Conservation (phyloP, 768 basidiomycete genomes). For the Lepiota venenata region DNA sequence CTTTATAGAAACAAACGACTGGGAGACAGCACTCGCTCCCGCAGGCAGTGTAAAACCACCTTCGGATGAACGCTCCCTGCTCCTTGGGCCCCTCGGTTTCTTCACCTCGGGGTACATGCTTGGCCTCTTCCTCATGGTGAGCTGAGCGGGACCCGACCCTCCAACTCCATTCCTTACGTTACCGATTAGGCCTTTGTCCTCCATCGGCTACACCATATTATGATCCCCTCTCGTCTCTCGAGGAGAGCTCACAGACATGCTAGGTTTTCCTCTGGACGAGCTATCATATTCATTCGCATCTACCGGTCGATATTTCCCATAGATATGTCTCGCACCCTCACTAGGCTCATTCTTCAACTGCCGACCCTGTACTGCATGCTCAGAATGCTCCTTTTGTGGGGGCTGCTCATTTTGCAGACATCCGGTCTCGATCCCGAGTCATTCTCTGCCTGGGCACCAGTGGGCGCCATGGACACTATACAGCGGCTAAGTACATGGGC, state of each 20-base stretch:
- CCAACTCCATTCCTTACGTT: not conserved
- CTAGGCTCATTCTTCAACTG: constrained; percentile 56
- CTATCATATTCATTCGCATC: constrained; percentile 22
- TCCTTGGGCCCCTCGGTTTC: constrained; percentile 70
- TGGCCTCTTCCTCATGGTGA: constrained; percentile 63
- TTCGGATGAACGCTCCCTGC: constrained; percentile 10
- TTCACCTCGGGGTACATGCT: constrained; percentile 71
- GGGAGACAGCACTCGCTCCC: constrained; percentile 9
- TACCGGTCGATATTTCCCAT: constrained; percentile 54
- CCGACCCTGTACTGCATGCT: constrained; percentile 63
- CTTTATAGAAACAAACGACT: constrained; percentile 12
- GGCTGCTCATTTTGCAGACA: constrained; percentile 55
- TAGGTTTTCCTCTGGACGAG: constrained; percentile 23
- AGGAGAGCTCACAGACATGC: constrained; percentile 15
- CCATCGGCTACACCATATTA: constrained; percentile 76
- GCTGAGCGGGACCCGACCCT: constrained; percentile 12
- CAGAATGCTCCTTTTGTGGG: constrained; percentile 56
- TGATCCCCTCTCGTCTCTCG: constrained; percentile 57
- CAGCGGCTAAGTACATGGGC: constrained; percentile 42
- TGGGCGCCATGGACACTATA: constrained; percentile 18
- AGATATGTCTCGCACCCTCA: constrained; percentile 55
- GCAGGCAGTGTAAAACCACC: not conserved
- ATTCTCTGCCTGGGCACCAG: constrained; percentile 20
- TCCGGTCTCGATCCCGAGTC: constrained; percentile 37
- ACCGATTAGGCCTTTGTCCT: constrained; percentile 56